These are phyloP conservation scores for Hyparrhenia diplandra DNA, from an alignment of 176 grass and related monocot genomes.

Conservation along the genomic window DNA sequence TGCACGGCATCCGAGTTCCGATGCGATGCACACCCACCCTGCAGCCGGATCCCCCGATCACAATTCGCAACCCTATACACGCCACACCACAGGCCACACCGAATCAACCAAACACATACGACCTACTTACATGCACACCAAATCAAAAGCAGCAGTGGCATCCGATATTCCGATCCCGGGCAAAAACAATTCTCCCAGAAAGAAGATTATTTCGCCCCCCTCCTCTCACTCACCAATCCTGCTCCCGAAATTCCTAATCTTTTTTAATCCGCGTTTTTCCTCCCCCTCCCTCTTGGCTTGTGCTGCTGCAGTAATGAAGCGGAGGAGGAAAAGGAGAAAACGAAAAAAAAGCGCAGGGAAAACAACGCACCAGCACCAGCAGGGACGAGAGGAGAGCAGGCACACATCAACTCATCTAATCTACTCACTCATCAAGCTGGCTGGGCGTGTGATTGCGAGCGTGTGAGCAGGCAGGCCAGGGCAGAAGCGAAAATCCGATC, in stretches of 20 bases:
- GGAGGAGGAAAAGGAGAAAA: conserved; percentile 46
- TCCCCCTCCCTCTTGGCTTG: no score
- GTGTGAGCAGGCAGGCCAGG: not conserved
- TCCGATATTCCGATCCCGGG: conserved; percentile 25
- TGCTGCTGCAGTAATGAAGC: conserved; percentile 38
- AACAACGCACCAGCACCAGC: conserved; percentile 38
- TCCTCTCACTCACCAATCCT: not conserved
- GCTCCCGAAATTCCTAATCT: conserved; percentile 33
- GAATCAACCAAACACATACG: not conserved
- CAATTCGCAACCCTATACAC: not conserved
- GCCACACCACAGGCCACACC: conserved; percentile 4
- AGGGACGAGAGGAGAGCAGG: not conserved
- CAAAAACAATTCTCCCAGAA: conserved; percentile 11
- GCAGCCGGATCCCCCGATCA: not conserved
- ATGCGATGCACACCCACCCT: not conserved
- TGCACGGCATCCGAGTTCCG: not conserved
- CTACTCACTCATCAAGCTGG: not conserved
- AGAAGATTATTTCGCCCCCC: conserved; percentile 1
- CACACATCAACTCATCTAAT: conserved; percentile 4
- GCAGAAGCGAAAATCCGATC: conserved; percentile 31
- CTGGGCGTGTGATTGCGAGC: not conserved
- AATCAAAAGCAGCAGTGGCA: not conserved
- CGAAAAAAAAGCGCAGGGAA: conserved; percentile 59
- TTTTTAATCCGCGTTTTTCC: no score
- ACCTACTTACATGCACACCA: not conserved